Base-by-base conservation (phyloP, 345 rosid species). In the Triadica sebifera region DNA sequence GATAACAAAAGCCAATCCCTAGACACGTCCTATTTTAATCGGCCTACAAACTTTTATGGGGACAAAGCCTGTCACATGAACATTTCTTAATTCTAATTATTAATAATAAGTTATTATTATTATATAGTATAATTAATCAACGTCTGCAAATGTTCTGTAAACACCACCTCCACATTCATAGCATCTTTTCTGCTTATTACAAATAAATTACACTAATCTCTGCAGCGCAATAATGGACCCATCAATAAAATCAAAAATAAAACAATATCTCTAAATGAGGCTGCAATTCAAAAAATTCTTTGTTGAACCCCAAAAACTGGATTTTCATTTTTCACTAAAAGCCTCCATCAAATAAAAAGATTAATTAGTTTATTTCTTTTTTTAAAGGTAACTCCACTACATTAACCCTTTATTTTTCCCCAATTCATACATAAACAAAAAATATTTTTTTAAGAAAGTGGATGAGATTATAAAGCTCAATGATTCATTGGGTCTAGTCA, bases 401-500 rank as follows among this genome's bases (percentile, higher is more conserved):
- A 79, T 51, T 74, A 64, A 56, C 34, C 60, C 57, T 58, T 69
- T 73, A 62, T 47, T 50, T 45, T 29, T 39, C 4, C 39, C 13
- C 13, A 22, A 15, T 37, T 61, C 17, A 12, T 7, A 16, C 58
- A 58, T 12, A 20, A 66, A 52, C 49, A 13, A 57, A 68, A 69
- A 53, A 47, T 77, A 55, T 41, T 6, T 49, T 24, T n/a, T 22
- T 15, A 25, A 22, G 49, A 70, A 75, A 77, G 64, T 67, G 29
- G 69, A 78, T 60, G 72, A 49, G 71, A 72, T 71, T 60, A 67
- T 63, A 84, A 71, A 79, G 73, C 74, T 75, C 66, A 24, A 67
- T 79, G 78, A 79, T 87, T 82, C 84, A 82, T 71, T 78, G 89
- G 84, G 82, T 72, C 87, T 82, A 71, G 87, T 84, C 87, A 86